Percentiles rank a stretch among this genome's conserved stretches.
Conservation (phyloP, 306 rosid species). For the Abrus precatorius region DNA sequence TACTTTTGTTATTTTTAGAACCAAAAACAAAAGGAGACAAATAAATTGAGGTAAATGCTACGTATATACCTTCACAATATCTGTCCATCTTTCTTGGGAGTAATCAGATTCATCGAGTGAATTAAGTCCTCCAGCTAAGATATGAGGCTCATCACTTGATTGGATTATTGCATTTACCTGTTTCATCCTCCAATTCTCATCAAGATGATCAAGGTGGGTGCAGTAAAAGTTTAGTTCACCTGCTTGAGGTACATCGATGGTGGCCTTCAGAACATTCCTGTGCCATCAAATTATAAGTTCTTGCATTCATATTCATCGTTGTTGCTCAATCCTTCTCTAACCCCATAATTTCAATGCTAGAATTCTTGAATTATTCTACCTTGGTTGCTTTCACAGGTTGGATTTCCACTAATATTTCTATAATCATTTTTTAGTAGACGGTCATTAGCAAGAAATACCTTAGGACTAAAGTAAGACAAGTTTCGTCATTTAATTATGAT, state of each 20-base stretch:
- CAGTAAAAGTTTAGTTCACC: constrained; percentile 90
- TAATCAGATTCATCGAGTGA: constrained; percentile 90
- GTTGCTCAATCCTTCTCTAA: constrained; percentile 49
- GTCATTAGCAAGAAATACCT: constrained; percentile 37
- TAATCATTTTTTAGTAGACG: constrained; percentile 33
- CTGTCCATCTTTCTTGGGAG: constrained; percentile 95
- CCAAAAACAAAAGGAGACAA: constrained; percentile 11
- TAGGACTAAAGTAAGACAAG: constrained; percentile 41
- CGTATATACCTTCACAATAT: constrained; percentile 81
- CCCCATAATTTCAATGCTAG: constrained; percentile 29
- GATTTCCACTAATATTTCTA: constrained; percentile 42
- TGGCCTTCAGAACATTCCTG: constrained; percentile 95
- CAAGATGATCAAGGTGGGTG: constrained; percentile 95
- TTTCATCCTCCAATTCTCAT: constrained; percentile 96
- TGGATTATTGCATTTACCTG: constrained; percentile 90
- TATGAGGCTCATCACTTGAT: constrained; percentile 77
- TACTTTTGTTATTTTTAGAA: constrained; percentile 34
- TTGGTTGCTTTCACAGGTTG: constrained; percentile 23
- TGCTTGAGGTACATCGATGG: constrained; percentile 82
- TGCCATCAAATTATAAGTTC: constrained; percentile 30
- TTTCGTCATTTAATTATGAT: constrained; percentile 12
- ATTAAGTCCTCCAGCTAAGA: constrained; percentile 90
- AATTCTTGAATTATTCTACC: constrained; percentile 28
- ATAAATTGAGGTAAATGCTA: constrained; percentile 11
- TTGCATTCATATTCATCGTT: constrained; percentile 40